Base-by-base conservation (phyloP, 1,284 basidiomycete genomes). In the Ustilago tritici region DNA sequence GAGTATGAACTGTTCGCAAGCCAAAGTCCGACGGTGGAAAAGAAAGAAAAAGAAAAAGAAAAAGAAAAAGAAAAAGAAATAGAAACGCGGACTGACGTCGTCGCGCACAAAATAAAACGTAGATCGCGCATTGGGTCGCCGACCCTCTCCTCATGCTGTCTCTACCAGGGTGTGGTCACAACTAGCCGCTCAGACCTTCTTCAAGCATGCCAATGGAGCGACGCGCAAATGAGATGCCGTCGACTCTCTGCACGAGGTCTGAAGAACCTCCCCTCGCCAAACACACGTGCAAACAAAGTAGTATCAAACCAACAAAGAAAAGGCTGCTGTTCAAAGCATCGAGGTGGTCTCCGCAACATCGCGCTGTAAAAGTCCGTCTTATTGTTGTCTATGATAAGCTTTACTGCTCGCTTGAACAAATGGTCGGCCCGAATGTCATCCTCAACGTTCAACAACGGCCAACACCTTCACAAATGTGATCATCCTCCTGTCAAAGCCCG, bases 391-490 rank as follows among this genome's bases (percentile, higher is more conserved):
- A 15, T 43, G 10, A 43, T 43, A 43, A 46, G 43, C 43, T 46
- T 46, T 46, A 19, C 23, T 10, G 4, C 43, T 19, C 43, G 49
- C 49, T 32, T 50, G 34, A 28, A 23, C 31, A 32, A 10, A 5
- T 14, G 8, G 12, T 50, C 49, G 49, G 49, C 49, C 49, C 49
- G 28, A 50, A 32, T 50, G 23, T 50, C 49, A 50, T 50, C 12
- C 23, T 50, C 49, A 31, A 28, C 23, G 10, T 31, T 17, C 10
- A 31, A 31, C 9, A 32, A 23, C 49, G 49, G 49, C 34, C 49
- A 50, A 50, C 49, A 14, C 31, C 14, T 14, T 50, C 28, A 12
- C 6, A 7, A 14, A 50, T 50, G 31, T 32, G 28, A n/a, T 50
- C 49, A 50, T 50, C 49, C n/a, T 50, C 23, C 49, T 50, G 49